Conservation (phyloP, 441 rosid species). For the Euphorbia corollata region DNA sequence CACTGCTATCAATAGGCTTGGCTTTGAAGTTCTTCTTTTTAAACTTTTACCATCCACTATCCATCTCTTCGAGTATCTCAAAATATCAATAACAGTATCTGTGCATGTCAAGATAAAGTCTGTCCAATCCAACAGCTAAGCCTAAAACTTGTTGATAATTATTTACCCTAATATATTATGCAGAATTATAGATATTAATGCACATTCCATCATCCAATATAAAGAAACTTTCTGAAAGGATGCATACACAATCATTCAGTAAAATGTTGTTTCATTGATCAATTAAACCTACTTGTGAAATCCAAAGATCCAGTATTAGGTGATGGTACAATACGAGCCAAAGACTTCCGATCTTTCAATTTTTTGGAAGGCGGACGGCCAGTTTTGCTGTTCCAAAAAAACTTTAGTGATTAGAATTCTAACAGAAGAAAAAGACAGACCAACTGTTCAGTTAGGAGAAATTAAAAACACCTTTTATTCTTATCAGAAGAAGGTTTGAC, state of each 20-base stretch:
- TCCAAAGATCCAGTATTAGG: slow-evolving; percentile 45
- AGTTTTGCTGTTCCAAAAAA: slow-evolving; percentile 51
- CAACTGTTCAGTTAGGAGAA: slow-evolving; percentile 4
- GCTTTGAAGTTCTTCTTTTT: background rate
- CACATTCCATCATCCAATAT: background rate
- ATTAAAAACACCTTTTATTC: slow-evolving; percentile 46
- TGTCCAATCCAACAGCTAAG: background rate
- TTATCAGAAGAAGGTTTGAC: slow-evolving; percentile 58
- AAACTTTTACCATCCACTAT: slow-evolving; percentile 1
- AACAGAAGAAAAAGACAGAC: background rate
- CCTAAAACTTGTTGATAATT: background rate
- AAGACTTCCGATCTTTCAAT: slow-evolving; percentile 66
- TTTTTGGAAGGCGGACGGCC: slow-evolving; percentile 90
- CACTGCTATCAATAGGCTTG: background rate
- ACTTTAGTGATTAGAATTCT: slow-evolving; percentile 9
- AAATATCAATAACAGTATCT: background rate
- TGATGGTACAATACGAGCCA: slow-evolving; percentile 42
- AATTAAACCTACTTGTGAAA: slow-evolving; percentile 44
- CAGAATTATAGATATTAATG: background rate
- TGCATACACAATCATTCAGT: slow-evolving; percentile 5
- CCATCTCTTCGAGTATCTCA: background rate
- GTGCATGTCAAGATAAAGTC: slow-evolving; percentile 8
- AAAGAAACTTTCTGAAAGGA: background rate
- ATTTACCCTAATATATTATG: background rate
- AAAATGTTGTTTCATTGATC: slow-evolving; percentile 1